phyloP scores from a whole-genome alignment of 495 filamentous ascomycete species.

The Sporormia fimetaria region DNA sequence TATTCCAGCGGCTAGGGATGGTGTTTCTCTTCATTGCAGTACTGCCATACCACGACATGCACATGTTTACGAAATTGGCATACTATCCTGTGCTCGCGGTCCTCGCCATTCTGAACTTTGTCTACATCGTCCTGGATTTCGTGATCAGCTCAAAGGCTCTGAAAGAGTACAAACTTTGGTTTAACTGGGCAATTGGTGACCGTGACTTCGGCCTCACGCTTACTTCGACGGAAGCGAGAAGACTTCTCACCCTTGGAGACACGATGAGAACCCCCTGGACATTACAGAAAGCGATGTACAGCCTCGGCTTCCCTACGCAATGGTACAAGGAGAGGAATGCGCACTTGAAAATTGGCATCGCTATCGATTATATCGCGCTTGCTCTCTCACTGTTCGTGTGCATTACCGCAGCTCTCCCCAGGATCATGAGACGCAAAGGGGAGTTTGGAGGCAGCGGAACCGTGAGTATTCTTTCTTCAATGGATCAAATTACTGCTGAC shows the following conservation, averaged over 20 bases:
- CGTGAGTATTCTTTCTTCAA: neutral
- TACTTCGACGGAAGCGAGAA: neutral
- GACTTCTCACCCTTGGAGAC: no score
- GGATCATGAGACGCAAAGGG: neutral
- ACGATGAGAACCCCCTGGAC: no score
- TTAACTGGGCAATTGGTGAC: neutral
- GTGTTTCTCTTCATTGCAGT: neutral
- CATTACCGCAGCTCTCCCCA: neutral
- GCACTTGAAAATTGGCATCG: constrained; percentile 6
- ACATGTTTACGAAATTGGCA: neutral
- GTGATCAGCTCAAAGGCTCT: neutral
- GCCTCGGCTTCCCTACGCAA: no score
- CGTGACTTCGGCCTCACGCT: constrained; percentile 1
- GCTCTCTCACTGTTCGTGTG: neutral
- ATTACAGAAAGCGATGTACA: no score
- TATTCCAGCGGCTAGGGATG: constrained; percentile 2
- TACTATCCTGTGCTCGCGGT: neutral
- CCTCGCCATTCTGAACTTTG: constrained; percentile 1
- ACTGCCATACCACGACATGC: neutral
- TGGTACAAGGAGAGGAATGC: neutral
- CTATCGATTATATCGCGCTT: constrained; percentile 1
- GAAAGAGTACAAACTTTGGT: constrained; percentile 1
- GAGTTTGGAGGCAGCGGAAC: no score
- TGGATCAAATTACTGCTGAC: neutral
- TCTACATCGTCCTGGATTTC: constrained; percentile 4